Evolutionary conservation across 495 filamentous ascomycete species (phyloP), one percentile per base, ranked within the genome.

Genomic region (Wilcoxina mikolae): DNA sequence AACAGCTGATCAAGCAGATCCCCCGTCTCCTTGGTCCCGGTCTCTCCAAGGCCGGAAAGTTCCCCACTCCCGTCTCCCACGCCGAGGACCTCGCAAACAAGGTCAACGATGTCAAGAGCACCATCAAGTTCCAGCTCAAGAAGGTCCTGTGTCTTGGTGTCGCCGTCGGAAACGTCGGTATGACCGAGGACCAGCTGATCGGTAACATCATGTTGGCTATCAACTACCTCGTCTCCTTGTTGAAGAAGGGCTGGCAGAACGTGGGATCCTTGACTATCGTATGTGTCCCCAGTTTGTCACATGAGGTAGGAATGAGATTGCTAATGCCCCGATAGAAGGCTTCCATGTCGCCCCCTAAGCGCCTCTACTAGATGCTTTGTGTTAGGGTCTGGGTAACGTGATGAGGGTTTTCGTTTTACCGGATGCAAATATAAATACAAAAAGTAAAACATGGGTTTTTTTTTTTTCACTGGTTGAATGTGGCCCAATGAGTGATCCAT

Each of bases 221-320:
- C 82, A 98, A 98, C 80, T 98, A 96, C 79, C 78, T 98, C 46
- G 90, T 98, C 67, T 94, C 86, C 62, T 77, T 98, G 65, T 76
- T 98, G 70, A 96, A 98, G 88, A 98, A 98, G 81, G 91, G 93
- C 67, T 98, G 91, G 91, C 91, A 98, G 81, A 98, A 98, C 77
- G 93, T 98, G 70, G 91, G 91, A 64, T 87, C 83, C 75, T 79
- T 98, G 78, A 95, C 91, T 64, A 87, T 98, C 78, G 62, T 65
- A 60, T 26, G 62, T 26, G 25, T 27, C 15, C 25, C 45, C 2
- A 4, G 3, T 54, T 27, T 15, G 7, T 23, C 28, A 2, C 11
- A n/a, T 54, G 51, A 44, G 4, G 20, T 15, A 5, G 18, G 20
- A 38, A 18, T 17, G 23, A 20, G 3, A 10, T 33, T 56, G 51